Conservation (phyloP, 768 basidiomycete genomes). For the Leccinum disarticulatum region DNA sequence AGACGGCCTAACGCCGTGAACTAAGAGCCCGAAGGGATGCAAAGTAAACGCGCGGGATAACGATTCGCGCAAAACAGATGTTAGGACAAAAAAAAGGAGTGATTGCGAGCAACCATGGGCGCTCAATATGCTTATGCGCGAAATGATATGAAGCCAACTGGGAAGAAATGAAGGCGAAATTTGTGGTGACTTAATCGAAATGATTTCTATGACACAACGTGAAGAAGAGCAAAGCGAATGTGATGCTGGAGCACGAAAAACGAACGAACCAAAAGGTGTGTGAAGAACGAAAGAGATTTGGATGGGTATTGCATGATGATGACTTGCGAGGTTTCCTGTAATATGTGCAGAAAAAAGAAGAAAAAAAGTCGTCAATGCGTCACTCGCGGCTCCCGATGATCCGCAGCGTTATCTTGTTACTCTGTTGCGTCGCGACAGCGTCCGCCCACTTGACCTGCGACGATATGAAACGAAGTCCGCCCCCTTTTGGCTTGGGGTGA, state of each 20-base stretch:
- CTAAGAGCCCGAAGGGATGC: background rate
- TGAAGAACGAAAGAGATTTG: background rate
- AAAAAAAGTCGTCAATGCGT: background rate
- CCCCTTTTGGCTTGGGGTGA: background rate
- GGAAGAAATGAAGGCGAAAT: background rate
- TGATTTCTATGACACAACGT: background rate
- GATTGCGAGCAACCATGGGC: background rate
- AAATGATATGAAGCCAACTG: background rate
- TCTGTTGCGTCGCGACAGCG: constrained; percentile 41
- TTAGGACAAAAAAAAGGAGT: background rate
- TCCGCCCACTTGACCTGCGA: constrained; percentile 63
- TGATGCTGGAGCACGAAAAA: background rate
- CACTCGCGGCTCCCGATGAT: constrained; percentile 38
- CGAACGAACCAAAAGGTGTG: background rate
- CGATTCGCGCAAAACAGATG: background rate
- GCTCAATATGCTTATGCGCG: constrained; percentile 2
- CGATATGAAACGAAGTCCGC: constrained; percentile 45
- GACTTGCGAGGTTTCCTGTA: background rate
- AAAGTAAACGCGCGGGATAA: background rate
- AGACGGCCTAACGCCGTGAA: constrained; percentile 9
- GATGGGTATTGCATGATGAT: background rate
- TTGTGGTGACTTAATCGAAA: background rate
- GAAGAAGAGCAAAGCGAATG: background rate
- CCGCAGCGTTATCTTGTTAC: constrained; percentile 59
- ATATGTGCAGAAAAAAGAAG: background rate